Base-by-base conservation (phyloP, 164 flowering plant species). In the Protea cynaroides region DNA sequence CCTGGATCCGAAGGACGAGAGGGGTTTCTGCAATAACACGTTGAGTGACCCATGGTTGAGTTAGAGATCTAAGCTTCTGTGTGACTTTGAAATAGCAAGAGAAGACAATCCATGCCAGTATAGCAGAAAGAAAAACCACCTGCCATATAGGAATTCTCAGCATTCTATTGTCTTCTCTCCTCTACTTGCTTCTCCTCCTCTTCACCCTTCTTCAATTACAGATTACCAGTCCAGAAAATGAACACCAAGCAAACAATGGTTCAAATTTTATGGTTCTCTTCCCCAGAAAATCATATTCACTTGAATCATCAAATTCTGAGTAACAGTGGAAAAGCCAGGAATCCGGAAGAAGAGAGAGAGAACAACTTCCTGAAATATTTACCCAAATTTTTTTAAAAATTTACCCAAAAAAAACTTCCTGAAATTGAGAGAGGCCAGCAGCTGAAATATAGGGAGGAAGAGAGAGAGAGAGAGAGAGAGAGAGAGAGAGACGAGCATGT, bases 1-100 rank as follows among this genome's bases (percentile, higher is more conserved):
- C 99, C 98, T 92, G 98, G 81, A 92, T 86, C 75, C 72, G 80
- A 64, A 95, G 80, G 64, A 87, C 75, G 76, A 77, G 43, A 36
- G 83, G 79, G 44, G 82, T 83, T 58, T 70, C 90, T 8, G 74
- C 40, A 44, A 72, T 50, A 61, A 95, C 99, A 58, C 62, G 76
- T 51, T 55, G 78, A 58, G 81, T 56, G 51, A 90, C 89, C 87
- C 88, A 83, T 21, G 97, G 93, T 72, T 83, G 97, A 7, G 74
- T 68, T 23, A 83, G 69, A 65, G 92, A 87, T 88, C 99, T 80
- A 69, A 92, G 56, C 78, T 79, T 83, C 34, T 71, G 82, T 71
- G 97, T 83, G 24, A 90, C 46, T 68, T 82, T 76, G 18, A 90
- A 63, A 59, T 63, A 69, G 13, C 94, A 86, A 63, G 99, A 81